Base-by-base conservation (phyloP, 2,329 filamentous ascomycete species). In the Talaromyces sp. region DNA sequence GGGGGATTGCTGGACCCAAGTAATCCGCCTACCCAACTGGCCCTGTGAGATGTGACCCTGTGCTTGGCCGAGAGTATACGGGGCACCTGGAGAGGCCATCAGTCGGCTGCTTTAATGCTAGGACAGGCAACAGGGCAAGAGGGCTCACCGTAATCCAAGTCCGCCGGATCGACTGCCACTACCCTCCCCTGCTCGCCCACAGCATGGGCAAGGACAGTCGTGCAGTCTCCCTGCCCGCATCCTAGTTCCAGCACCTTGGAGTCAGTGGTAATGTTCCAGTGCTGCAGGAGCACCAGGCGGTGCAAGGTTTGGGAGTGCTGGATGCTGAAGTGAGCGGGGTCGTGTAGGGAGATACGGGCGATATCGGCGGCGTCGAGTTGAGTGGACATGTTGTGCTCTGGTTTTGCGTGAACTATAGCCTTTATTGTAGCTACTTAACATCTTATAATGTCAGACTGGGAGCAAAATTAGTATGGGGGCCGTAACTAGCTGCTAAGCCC, bases 161-260 rank as follows among this genome's bases (percentile, higher is more conserved):
- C 66, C 0, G 78, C 83, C 1, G 83, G 84, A 71, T 87, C 84
- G 31, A 85, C 69, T 4, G 82, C 84, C 57, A 79, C 78, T 14
- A 86, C 73, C 54, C 71, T 72, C 0, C 83, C 82, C 0, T 70
- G 33, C 12, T 76, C 67, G 2, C 81, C 79, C 1, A 83, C 77
- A 23, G 72, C 77, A 66, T 77, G 68, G 53, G 84, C 85, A 18
- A 87, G 78, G 2, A 80, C 81, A 10, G 79, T 75, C 1, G 85
- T 86, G 66, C 79, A 82, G 63, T 83, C 83, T 2, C 85, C 85
- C 65, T 87, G 85, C 0, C 85, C 85, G 70, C 85, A 87, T 56
- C 84, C 85, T 42, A 87, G 70, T 68, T 87, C 85, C 1, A 87
- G 76, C 6, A 86, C 69, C 3, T 74, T 77, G 31, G 75, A 74